A percentile compares a stretch with the other conserved stretches of the same genome.
These are phyloP conservation scores for Amanita rubescens DNA, from an alignment of 768 basidiomycete species.

Conservation along the genomic window DNA sequence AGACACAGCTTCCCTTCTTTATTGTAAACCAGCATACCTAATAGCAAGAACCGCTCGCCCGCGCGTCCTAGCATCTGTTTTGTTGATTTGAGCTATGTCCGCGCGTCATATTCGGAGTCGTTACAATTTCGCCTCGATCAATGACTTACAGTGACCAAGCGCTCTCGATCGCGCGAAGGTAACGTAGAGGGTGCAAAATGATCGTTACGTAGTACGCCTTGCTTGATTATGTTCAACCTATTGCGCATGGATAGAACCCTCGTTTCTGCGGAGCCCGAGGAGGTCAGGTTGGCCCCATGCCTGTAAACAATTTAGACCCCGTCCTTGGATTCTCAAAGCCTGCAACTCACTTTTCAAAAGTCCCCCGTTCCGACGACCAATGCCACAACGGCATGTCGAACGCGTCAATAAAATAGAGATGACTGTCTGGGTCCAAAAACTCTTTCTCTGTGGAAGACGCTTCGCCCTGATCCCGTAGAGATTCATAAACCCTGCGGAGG, in stretches of 20 bases:
- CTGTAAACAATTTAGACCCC: constrained; percentile 26
- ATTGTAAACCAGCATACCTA: constrained; percentile 86
- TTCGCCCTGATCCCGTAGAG: constrained; percentile 60
- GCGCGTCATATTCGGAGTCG: neutral
- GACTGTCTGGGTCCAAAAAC: constrained; percentile 68
- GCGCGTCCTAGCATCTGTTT: constrained; percentile 92
- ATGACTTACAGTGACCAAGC: constrained; percentile 72
- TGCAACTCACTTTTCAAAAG: constrained; percentile 72
- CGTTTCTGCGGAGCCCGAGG: constrained; percentile 82
- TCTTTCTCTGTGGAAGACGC: constrained; percentile 46
- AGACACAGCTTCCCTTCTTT: constrained; percentile 88
- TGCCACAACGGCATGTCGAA: constrained; percentile 96
- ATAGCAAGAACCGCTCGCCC: constrained; percentile 83
- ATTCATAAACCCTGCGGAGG: constrained; percentile 66
- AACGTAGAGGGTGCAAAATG: constrained; percentile 96
- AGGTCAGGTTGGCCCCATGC: constrained; percentile 44
- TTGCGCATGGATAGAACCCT: constrained; percentile 76
- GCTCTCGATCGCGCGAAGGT: constrained; percentile 80
- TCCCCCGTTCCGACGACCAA: constrained; percentile 80
- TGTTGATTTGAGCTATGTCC: constrained; percentile 79
- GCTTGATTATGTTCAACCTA: constrained; percentile 84
- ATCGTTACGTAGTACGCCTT: constrained; percentile 90
- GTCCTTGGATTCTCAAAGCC: neutral
- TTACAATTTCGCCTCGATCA: neutral
- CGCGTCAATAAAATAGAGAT: constrained; percentile 79